Conservation (phyloP, 2,329 filamentous ascomycete genomes). For the Dendrostoma leiphaemia region DNA sequence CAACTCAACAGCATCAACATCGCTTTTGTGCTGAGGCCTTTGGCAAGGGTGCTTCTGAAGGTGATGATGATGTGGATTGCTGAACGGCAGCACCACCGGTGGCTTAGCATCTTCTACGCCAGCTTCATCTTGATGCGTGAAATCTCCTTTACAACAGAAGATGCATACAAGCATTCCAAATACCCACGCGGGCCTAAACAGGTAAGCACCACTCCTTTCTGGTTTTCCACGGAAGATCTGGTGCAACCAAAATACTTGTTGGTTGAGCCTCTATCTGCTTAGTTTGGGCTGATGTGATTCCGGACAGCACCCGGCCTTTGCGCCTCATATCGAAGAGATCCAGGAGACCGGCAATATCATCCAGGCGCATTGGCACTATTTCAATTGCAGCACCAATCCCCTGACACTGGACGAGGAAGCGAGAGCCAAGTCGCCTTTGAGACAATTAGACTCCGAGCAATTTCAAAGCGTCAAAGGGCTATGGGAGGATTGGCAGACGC, state of each 20-base stretch:
- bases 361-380: constrained; percentile 51
- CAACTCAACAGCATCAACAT: constrained; percentile 44
- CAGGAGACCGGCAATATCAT: constrained; percentile 46
- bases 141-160: constrained; percentile 36
- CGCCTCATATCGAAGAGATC: constrained; percentile 33
- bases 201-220: too few species aligned
- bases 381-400: constrained; percentile 36
- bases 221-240: too few species aligned
- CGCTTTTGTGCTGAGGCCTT: constrained; percentile 32
- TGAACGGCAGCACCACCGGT: constrained; percentile 27
- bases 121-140: constrained; percentile 44
- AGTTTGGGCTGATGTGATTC: too few species aligned
- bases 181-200: too few species aligned
- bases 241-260: too few species aligned
- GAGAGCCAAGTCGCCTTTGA: constrained; percentile 27
- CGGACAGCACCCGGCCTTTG: constrained; percentile 3
- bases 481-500: too few species aligned
- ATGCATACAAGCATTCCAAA: constrained; percentile 42
- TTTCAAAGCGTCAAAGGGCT: constrained; percentile 32
- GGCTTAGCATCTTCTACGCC: constrained; percentile 37
- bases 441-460: constrained; percentile 31
- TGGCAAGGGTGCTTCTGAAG: constrained; percentile 32
- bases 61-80: constrained; percentile 34
- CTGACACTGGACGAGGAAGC: constrained; percentile 26
- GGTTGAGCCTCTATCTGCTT: too few species aligned